Evolutionary conservation across 2,329 filamentous ascomycete genomes (phyloP).

Genomic region (Parastagonospora avenae): DNA sequence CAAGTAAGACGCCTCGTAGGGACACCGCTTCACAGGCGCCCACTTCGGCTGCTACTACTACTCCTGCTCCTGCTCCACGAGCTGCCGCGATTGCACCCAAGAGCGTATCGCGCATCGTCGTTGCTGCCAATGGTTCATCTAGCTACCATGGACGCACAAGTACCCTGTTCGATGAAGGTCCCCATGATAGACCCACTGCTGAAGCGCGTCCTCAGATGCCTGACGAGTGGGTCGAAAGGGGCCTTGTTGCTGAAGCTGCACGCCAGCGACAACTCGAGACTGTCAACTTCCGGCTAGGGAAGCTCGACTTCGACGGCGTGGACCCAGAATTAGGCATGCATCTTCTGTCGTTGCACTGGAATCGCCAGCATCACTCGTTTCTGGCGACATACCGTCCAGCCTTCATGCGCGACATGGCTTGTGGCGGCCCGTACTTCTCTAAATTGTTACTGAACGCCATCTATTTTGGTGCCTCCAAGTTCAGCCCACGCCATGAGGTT

Average conservation of each 20-base stretch:
- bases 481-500: constrained; percentile 53
- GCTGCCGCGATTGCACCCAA: constrained; percentile 21
- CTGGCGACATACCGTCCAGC: constrained; percentile 58
- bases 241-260: constrained; percentile 55
- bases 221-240: constrained; percentile 52
- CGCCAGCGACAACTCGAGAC: constrained; percentile 58
- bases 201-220: constrained; percentile 27
- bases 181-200: constrained; percentile 19
- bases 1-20: constrained; percentile 20
- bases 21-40: constrained; percentile 6
- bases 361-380: constrained; percentile 58
- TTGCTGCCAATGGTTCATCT: constrained; percentile 48
- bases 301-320: constrained; percentile 62
- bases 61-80: background rate
- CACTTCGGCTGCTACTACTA: background rate
- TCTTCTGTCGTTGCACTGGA: constrained; percentile 59
- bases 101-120: constrained; percentile 46
- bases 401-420: constrained; percentile 54
- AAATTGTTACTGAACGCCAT: constrained; percentile 62
- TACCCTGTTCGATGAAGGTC: constrained; percentile 53
- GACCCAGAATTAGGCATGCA: constrained; percentile 59
- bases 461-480: constrained; percentile 55
- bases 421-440: constrained; percentile 61
- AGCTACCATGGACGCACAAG: constrained; percentile 59
- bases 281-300: constrained; percentile 52